Percentiles rank a stretch among this genome's conserved stretches.
Evolutionary conservation across 1,139 yeast genomes (phyloP).

Genomic region (Geotrichum fermentans): DNA sequence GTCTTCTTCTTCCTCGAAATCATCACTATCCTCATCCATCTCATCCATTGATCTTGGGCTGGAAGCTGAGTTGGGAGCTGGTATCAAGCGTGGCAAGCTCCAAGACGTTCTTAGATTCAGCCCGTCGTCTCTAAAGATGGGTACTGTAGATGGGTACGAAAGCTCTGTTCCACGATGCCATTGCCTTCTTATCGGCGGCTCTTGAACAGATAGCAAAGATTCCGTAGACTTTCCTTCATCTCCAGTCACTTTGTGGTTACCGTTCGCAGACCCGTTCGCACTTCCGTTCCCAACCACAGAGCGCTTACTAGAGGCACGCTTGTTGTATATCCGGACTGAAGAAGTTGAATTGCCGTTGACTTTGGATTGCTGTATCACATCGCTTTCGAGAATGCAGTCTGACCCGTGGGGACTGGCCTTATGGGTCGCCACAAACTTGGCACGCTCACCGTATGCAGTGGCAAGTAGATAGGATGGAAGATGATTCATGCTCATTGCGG

Average conservation of each 20-base stretch:
- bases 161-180: neutral
- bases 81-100: neutral
- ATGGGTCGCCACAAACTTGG: neutral
- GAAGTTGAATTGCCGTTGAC: neutral
- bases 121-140: slow-evolving; percentile 10
- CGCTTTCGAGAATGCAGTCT: neutral
- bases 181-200: too few relatives aligned
- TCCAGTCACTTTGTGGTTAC: neutral
- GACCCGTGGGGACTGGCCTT: neutral
- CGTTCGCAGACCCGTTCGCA: too few relatives aligned
- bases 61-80: neutral
- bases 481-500: neutral
- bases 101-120: neutral
- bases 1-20: slow-evolving; percentile 6
- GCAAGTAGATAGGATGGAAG: slow-evolving; percentile 27
- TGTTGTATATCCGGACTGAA: slow-evolving; percentile 11
- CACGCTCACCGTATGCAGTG: slow-evolving; percentile 32
- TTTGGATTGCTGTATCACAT: neutral
- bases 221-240: too few relatives aligned
- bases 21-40: neutral
- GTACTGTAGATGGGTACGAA: slow-evolving; percentile 8
- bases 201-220: too few relatives aligned
- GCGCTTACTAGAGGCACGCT: neutral
- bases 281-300: neutral
- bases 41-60: neutral